Evolutionary conservation across 371 early-diverging fungal species (phyloP).

Genomic region (Mucor sp.): DNA sequence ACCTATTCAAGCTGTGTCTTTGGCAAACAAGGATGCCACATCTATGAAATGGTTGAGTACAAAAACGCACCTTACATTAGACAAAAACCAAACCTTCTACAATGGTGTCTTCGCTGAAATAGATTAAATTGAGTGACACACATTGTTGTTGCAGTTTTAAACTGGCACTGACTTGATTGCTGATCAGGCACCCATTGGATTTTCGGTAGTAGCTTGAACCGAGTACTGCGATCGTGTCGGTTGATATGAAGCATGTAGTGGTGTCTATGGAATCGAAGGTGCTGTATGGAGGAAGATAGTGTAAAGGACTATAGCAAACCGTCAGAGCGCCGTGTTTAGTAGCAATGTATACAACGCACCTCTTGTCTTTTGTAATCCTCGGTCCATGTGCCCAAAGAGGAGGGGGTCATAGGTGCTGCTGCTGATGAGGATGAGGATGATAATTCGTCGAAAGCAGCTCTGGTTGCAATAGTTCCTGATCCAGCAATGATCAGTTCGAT

Average conservation of each 20-base stretch:
- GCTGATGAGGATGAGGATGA: background rate
- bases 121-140: constrained; percentile 22
- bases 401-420: background rate
- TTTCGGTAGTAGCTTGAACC: constrained; percentile 19
- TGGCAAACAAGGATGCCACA: constrained; percentile 30
- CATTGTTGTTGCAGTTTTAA: background rate
- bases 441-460: background rate
- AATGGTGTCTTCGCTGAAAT: constrained; percentile 29
- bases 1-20: constrained; percentile 26
- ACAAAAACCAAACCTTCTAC: constrained; percentile 21
- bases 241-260: constrained; percentile 17
- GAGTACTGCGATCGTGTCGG: constrained; percentile 3
- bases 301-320: background rate
- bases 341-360: background rate
- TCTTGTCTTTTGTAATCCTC: background rate
- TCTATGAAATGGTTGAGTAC: background rate
- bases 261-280: constrained; percentile 1
- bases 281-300: background rate
- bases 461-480: constrained; percentile 13
- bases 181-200: constrained; percentile 21
- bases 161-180: constrained; percentile 15
- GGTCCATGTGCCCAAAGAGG: background rate
- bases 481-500: constrained; percentile 28
- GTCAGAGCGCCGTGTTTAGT: background rate
- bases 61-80: background rate